Percentiles rank a stretch among this genome's conserved stretches.
Conservation (phyloP, 306 rosid species). For the Quercus robur region DNA sequence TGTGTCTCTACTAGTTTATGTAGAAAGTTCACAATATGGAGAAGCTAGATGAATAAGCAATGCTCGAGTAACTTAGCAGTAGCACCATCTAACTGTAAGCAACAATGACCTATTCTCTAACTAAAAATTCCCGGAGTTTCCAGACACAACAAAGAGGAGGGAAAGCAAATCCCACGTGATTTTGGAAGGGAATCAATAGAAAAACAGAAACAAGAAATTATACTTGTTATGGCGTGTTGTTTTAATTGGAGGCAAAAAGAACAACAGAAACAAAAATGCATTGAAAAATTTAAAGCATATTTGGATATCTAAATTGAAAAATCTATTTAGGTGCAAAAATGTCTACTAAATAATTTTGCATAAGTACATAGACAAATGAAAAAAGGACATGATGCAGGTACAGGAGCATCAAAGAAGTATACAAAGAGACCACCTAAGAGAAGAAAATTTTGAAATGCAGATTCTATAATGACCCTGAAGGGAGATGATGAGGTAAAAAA, state of each 20-base stretch:
- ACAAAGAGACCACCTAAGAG: neutral
- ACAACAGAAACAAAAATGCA: neutral
- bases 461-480: no score
- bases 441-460: neutral
- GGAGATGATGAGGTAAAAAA: no score
- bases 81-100: neutral
- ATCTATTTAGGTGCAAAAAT: neutral
- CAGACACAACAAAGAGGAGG: neutral
- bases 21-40: neutral
- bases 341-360: neutral
- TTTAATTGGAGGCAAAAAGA: neutral
- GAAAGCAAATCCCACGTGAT: neutral
- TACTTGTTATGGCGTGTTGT: neutral
- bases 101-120: neutral
- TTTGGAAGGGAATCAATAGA: neutral
- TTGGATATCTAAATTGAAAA: neutral
- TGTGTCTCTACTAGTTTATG: neutral
- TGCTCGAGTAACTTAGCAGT: neutral
- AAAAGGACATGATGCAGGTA: neutral
- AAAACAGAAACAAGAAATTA: neutral
- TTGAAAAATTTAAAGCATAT: neutral
- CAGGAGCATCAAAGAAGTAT: no score
- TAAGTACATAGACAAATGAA: neutral
- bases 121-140: neutral
- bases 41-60: neutral